Evolutionary conservation across 225 moss, liverwort and hornwort genomes (phyloP).

Genomic region (Marchantia polymorpha): DNA sequence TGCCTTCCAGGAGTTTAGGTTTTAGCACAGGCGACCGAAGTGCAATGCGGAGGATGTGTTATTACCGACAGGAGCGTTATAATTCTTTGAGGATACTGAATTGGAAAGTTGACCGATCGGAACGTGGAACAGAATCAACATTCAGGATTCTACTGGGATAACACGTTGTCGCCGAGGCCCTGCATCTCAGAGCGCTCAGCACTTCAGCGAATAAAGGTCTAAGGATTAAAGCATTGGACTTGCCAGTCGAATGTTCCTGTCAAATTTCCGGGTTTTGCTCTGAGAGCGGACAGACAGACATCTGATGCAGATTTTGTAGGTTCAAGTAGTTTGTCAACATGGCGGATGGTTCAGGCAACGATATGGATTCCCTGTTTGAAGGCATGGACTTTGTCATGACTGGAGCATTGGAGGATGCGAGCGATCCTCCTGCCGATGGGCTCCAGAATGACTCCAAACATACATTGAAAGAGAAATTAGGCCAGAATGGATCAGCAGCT

Average conservation of each 20-base stretch:
- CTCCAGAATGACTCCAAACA: background rate
- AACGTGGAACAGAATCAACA: background rate
- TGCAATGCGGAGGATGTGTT: background rate
- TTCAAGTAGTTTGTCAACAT: slow-evolving; percentile 7
- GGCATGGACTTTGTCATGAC: slow-evolving; percentile 53
- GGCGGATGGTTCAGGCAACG: slow-evolving; percentile 32
- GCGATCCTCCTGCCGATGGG: slow-evolving; percentile 5
- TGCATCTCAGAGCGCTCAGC: background rate
- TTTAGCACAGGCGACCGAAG: background rate
- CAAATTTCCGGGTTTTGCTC: background rate
- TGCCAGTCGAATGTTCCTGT: no score
- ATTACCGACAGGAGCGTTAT: background rate
- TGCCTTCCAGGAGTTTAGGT: background rate
- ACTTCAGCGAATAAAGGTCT: background rate
- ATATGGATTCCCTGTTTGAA: slow-evolving; percentile 57
- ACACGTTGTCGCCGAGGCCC: background rate
- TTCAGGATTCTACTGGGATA: background rate
- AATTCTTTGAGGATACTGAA: background rate
- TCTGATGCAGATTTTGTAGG: slow-evolving; percentile 1
- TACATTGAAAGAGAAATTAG: background rate
- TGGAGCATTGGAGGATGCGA: slow-evolving; percentile 20
- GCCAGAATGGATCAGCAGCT: background rate
- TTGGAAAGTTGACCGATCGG: background rate
- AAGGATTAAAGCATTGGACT: background rate
- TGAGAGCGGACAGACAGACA: background rate